Evolutionary conservation across 495 filamentous ascomycete genomes (phyloP).

Genomic region (Penicillium manginii): DNA sequence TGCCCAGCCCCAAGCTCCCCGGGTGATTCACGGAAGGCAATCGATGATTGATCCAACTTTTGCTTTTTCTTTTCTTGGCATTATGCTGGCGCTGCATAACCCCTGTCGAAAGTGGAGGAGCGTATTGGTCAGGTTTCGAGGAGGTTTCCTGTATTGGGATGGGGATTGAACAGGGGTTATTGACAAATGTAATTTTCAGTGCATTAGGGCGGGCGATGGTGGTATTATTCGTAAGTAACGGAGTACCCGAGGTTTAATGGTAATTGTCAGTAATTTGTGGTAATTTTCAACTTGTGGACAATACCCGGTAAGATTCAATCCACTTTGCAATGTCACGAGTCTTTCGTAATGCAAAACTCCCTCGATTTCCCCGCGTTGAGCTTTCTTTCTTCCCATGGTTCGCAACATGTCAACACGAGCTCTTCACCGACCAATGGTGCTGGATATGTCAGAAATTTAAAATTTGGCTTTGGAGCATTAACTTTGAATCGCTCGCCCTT

Average conservation of each 20-base stretch:
- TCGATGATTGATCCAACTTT: slow-evolving; percentile 3
- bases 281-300: not conserved
- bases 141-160: not conserved
- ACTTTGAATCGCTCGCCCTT: not conserved
- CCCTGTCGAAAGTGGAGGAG: not conserved
- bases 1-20: not conserved
- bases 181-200: not conserved
- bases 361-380: not conserved
- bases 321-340: no score
- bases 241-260: no score
- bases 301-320: not conserved
- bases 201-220: not conserved
- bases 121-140: slow-evolving; percentile 24
- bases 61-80: slow-evolving; percentile 9
- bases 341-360: no score
- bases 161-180: not conserved
- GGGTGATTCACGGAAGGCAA: slow-evolving; percentile 1
- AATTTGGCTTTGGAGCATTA: not conserved
- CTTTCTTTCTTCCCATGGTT: not conserved
- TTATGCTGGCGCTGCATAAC: slow-evolving; percentile 10
- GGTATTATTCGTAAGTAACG: not conserved
- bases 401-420: not conserved
- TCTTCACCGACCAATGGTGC: not conserved
- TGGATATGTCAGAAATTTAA: not conserved
- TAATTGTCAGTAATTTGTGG: not conserved